These are phyloP conservation scores for Ustilago nuda DNA, from an alignment of 1,284 basidiomycete genomes.

Conservation along the genomic window DNA sequence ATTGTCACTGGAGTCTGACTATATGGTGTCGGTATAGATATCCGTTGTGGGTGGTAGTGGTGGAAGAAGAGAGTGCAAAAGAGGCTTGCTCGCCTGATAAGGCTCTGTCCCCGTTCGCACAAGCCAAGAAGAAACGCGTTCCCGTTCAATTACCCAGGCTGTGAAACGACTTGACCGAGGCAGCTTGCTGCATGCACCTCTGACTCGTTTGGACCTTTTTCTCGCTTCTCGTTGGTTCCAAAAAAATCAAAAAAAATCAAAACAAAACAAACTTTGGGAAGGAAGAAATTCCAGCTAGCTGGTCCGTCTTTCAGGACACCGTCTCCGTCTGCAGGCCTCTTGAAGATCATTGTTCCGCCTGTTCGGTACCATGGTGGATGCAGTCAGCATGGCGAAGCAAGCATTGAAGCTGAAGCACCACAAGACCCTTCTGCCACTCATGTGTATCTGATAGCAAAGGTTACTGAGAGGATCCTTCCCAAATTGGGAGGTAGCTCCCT, in stretches of 20 bases:
- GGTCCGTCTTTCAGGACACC: neutral
- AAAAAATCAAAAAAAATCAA: neutral
- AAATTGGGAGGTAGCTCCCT: neutral
- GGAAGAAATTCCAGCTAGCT: constrained; percentile 11
- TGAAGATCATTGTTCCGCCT: neutral
- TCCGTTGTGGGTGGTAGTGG: constrained; percentile 22
- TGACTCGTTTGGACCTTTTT: constrained; percentile 28
- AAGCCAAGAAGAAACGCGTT: constrained; percentile 16
- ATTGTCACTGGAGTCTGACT: neutral
- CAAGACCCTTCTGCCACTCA: neutral
- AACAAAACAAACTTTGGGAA: constrained; percentile 8
- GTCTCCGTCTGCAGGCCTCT: neutral
- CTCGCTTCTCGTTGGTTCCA: constrained; percentile 12
- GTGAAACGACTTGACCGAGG: neutral
- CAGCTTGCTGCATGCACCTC: constrained; percentile 18
- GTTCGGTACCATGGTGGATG: neutral
- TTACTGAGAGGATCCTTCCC: neutral
- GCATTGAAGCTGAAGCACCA: neutral
- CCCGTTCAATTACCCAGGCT: constrained; percentile 40
- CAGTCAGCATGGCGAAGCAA: constrained; percentile 3
- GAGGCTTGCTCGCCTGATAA: constrained; percentile 19
- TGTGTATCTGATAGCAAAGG: neutral
- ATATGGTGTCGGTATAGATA: constrained; percentile 8
- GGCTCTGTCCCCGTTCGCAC: constrained; percentile 15
- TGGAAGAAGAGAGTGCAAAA: constrained; percentile 7